Base-by-base conservation (phyloP, 2,329 filamentous ascomycete genomes). In the Aspergillus sp. region DNA sequence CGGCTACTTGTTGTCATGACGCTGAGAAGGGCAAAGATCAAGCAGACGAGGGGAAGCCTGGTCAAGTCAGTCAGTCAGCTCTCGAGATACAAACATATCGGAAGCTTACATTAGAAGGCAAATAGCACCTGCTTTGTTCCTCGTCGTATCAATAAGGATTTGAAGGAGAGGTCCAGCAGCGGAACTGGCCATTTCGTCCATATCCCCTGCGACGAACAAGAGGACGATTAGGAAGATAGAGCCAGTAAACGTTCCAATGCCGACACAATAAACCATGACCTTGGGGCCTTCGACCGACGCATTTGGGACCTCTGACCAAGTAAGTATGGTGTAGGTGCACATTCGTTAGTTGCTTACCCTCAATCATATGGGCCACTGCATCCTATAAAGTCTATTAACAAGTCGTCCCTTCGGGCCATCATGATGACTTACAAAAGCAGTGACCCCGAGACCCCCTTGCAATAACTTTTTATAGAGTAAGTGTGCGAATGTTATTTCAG, bases 221-320 rank as follows among this genome's bases (percentile, higher is more conserved):
- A 90, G 75, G 39, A 85, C 82, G 45, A 82, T 78, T 21, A 89
- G 74, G 68, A 88, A 89, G 51, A 88, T 73, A 54, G 84, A 84
- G 1, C 86, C 86, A 0, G 86, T 88, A 2, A 81, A 74, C 19
- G 84, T 84, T 11, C 86, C 86, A 47, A 89, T 89, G 6, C 74
- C 75, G 33, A 88, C 84, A 60, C 85, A 87, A 55, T 80, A 82
- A 14, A 89, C 79, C 86, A 89, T 88, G 56, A 89, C 86, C 61
- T 82, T 83, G 6, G 87, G 87, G 0, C 86, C 86, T 59, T 86
- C 79, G 1, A 81, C 73, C 1, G 83, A 69, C 19, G 73, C 69
- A 48, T 77, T 74, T 4, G 75, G 74, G 31, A 78, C 76, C 68
- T 78, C 76, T 71, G 41, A n/a, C 33, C 39, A 65, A 52, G 46